Evolutionary conservation across 164 flowering plant genomes (phyloP).

Genomic region (Magnolia changhungtana): DNA sequence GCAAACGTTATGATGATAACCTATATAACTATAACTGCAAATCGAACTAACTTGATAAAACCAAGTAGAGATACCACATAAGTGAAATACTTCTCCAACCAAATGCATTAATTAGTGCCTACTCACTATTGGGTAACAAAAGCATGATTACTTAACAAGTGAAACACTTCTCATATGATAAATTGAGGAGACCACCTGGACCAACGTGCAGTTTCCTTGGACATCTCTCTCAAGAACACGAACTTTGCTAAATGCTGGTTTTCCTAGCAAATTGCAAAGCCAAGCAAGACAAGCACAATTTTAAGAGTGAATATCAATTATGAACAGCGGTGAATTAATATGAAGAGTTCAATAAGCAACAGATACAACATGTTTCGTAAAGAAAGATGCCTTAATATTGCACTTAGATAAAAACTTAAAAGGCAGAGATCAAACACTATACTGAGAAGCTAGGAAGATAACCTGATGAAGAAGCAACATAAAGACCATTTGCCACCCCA

Average conservation of each 20-base stretch:
- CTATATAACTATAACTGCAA: no score
- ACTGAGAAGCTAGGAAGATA: not conserved
- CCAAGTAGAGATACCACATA: no score
- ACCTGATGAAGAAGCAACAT: slow-evolving; percentile 90
- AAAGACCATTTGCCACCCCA: slow-evolving; percentile 89
- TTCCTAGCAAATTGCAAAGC: slow-evolving; percentile 39
- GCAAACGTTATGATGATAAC: no score
- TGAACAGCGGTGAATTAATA: not conserved
- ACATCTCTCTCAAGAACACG: slow-evolving; percentile 60
- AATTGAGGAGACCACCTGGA: slow-evolving; percentile 43
- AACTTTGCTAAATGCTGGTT: slow-evolving; percentile 75
- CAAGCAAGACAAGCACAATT: slow-evolving; percentile 3
- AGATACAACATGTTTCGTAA: no score
- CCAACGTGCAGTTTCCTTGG: slow-evolving; percentile 42
- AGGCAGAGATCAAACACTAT: not conserved
- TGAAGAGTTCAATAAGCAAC: no score
- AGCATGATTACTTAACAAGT: not conserved
- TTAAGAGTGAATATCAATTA: not conserved
- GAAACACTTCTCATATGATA: not conserved
- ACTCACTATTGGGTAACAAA: not conserved
- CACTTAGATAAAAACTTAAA: no score
- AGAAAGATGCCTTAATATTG: no score
- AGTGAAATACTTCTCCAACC: no score
- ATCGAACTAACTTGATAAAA: no score
- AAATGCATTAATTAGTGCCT: not conserved